These are phyloP conservation scores for Colletotrichum karsti DNA, from an alignment of 2,329 filamentous ascomycete genomes.

Conservation along the genomic window DNA sequence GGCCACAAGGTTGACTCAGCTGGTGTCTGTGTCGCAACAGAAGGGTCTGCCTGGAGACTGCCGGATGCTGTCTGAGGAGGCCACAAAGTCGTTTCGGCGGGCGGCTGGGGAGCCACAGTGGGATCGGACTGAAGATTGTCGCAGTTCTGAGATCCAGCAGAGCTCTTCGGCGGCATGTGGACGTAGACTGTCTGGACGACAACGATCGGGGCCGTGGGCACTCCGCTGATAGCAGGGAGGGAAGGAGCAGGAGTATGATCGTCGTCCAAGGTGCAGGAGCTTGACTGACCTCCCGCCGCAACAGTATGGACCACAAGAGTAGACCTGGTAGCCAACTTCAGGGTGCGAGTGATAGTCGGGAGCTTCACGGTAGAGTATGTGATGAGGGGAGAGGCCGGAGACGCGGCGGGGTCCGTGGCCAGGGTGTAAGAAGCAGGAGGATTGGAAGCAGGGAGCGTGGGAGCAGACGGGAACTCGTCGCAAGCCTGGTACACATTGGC, in stretches of 20 bases:
- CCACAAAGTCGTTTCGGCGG: neutral
- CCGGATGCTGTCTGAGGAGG: neutral
- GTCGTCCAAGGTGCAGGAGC: neutral
- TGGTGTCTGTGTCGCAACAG: neutral
- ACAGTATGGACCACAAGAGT: conserved; percentile 7
- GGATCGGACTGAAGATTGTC: neutral
- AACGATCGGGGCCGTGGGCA: neutral
- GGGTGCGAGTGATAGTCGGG: conserved; percentile 19
- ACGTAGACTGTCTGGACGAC: conserved; percentile 15
- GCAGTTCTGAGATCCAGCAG: neutral
- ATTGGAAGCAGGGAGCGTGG: neutral
- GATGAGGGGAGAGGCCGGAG: neutral
- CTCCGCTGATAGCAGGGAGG: neutral
- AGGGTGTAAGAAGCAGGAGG: neutral
- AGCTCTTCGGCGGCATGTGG: conserved; percentile 3
- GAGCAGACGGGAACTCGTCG: neutral
- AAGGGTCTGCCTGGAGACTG: neutral
- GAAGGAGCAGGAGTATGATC: neutral
- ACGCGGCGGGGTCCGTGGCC: neutral
- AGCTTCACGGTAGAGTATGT: conserved; percentile 14
- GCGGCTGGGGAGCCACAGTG: neutral
- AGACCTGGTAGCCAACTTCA: conserved; percentile 11
- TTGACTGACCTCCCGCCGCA: neutral
- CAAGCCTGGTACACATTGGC: conserved; percentile 22
- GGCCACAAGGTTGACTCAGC: neutral